Evolutionary conservation across 2,329 filamentous ascomycete genomes (phyloP).

Genomic region (Aspergillus vadensis): DNA sequence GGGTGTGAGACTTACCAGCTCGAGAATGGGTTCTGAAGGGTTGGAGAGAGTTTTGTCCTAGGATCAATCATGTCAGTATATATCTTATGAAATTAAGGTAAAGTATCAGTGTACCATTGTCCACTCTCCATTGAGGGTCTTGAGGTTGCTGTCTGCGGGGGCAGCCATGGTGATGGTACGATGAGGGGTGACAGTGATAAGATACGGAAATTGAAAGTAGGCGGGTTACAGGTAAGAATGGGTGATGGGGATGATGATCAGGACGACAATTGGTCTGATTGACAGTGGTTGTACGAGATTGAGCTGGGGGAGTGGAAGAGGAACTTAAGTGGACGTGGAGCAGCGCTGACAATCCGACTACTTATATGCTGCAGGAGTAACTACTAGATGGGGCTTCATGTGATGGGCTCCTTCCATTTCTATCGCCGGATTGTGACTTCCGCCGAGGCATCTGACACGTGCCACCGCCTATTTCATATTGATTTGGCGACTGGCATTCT

Average conservation of each 20-base stretch:
- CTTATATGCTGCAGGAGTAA: background rate
- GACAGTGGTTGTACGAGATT: background rate
- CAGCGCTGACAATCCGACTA: too few relatives aligned
- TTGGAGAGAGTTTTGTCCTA: conserved; percentile 78
- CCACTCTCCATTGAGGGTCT: conserved; percentile 70
- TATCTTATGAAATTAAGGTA: background rate
- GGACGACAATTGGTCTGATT: too few relatives aligned
- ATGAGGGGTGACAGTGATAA: conserved; percentile 9
- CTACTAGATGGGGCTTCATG: background rate
- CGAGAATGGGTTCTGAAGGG: conserved; percentile 66
- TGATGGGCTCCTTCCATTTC: background rate
- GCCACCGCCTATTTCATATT: background rate
- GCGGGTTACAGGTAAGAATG: background rate
- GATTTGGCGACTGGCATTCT: too few relatives aligned
- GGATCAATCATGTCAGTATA: conserved; percentile 4
- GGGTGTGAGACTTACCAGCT: conserved; percentile 49
- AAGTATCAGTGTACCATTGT: conserved; percentile 60
- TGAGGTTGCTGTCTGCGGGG: conserved; percentile 65
- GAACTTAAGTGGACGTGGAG: background rate
- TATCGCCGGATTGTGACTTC: background rate
- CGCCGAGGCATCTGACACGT: conserved; percentile 1
- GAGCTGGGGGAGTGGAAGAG: background rate
- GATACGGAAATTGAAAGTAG: background rate
- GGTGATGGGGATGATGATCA: background rate
- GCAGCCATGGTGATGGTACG: conserved; percentile 64